Evolutionary conservation across 306 rosid genomes (phyloP).

Genomic region (Abrus precatorius): DNA sequence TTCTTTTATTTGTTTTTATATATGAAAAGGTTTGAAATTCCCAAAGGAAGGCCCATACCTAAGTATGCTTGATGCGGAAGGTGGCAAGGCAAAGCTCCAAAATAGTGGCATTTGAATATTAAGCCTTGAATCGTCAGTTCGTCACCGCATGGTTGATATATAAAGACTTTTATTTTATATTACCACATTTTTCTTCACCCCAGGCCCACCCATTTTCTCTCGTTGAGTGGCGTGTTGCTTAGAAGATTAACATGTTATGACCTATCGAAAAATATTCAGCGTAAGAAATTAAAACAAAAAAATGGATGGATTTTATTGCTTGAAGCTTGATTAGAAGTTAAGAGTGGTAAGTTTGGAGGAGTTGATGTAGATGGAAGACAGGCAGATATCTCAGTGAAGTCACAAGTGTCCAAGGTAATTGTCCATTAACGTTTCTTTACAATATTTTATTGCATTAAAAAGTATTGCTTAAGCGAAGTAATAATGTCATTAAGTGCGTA

Average conservation of each 20-base stretch:
- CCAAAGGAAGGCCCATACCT: not conserved
- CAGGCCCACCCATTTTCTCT: not conserved
- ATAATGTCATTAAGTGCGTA: not conserved
- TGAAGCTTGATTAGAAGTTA: constrained; percentile 9
- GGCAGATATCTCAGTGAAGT: not conserved
- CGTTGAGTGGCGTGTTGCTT: constrained; percentile 12
- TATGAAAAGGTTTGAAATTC: not conserved
- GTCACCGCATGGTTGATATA: constrained; percentile 19
- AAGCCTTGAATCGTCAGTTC: not conserved
- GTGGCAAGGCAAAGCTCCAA: constrained; percentile 11
- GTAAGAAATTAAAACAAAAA: not conserved
- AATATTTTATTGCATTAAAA: not conserved
- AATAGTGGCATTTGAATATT: constrained; percentile 12
- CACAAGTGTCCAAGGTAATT: constrained; percentile 25
- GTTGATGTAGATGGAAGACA: constrained; percentile 1
- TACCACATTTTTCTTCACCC: not conserved
- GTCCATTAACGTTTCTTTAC: constrained; percentile 27
- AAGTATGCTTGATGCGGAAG: constrained; percentile 4
- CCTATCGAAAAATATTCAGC: constrained; percentile 14
- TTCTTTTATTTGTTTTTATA: not conserved
- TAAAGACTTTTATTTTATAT: constrained; percentile 27
- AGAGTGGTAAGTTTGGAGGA: constrained; percentile 14
- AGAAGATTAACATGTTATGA: not conserved
- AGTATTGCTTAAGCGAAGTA: not conserved
- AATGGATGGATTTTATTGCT: constrained; percentile 1